Conservation (phyloP, 495 filamentous ascomycete genomes). For the Chaetomidium leptoderma region DNA sequence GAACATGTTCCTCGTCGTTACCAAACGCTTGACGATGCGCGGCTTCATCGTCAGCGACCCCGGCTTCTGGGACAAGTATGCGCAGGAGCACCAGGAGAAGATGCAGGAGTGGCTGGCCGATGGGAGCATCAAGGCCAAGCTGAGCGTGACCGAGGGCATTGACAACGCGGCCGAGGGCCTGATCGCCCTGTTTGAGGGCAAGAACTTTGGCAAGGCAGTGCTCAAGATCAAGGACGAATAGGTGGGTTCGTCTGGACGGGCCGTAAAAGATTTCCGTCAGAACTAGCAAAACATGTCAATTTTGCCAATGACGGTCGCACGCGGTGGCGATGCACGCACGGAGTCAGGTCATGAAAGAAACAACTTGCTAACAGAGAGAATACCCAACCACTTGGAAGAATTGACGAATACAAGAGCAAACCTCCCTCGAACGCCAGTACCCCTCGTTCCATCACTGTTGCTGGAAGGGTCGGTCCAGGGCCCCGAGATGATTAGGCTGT, state of each 20-base stretch:
- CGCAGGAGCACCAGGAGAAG: constrained; percentile 73
- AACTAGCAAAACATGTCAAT: not conserved
- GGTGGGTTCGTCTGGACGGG: not conserved
- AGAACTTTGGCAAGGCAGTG: constrained; percentile 91
- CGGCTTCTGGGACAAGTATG: constrained; percentile 66
- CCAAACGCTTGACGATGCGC: constrained; percentile 51
- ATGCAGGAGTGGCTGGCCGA: constrained; percentile 81
- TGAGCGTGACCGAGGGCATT: constrained; percentile 70
- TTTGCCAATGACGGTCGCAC: not conserved
- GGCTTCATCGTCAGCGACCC: constrained; percentile 70
- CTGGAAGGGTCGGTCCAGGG: too few relatives aligned
- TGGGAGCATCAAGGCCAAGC: constrained; percentile 70
- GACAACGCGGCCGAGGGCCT: constrained; percentile 78
- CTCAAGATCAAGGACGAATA: constrained; percentile 57
- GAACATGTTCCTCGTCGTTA: constrained; percentile 53
- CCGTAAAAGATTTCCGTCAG: not conserved
- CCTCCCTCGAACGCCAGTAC: too few relatives aligned
- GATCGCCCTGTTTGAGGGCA: constrained; percentile 79
- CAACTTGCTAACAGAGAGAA: too few relatives aligned
- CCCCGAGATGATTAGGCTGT: too few relatives aligned
- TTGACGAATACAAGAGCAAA: too few relatives aligned
- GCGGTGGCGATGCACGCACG: too few relatives aligned
- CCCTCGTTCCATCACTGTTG: too few relatives aligned
- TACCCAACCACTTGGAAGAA: too few relatives aligned
- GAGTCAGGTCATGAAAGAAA: too few relatives aligned